Percentiles rank a stretch among this genome's conserved stretches.
phyloP scores from a whole-genome alignment of 2,329 filamentous ascomycete genomes.

The Davidsoniella virescens region DNA sequence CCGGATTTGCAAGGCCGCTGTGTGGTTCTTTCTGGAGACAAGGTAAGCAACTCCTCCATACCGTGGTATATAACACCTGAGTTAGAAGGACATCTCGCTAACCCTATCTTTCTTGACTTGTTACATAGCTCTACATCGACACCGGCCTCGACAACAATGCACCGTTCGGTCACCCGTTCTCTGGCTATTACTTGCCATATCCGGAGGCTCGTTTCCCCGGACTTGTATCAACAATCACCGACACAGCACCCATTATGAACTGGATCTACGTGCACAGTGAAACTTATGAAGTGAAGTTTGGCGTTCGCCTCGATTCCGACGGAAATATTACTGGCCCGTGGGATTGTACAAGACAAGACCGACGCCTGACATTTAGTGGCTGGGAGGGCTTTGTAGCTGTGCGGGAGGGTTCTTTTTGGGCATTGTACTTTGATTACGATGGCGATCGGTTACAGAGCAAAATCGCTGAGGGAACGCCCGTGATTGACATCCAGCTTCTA shows the following conservation, averaged over 20 bases:
- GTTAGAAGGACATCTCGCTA: background rate
- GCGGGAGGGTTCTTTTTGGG: conserved; percentile 28
- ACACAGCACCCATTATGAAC: conserved; percentile 33
- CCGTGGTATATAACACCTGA: too few species aligned
- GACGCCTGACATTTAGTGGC: conserved; percentile 30
- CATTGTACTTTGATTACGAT: conserved; percentile 31
- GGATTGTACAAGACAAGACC: conserved; percentile 36
- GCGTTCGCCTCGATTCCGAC: conserved; percentile 26
- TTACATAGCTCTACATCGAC: conserved; percentile 24
- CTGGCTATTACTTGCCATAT: conserved; percentile 41
- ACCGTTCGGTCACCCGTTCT: conserved; percentile 32
- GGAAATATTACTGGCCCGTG: conserved; percentile 30
- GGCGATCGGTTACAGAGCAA: conserved; percentile 29
- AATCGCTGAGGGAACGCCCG: conserved; percentile 29
- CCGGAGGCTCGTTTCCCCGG: conserved; percentile 32
- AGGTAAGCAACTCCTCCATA: conserved; percentile 17
- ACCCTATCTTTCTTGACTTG: background rate
- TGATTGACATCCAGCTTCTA: conserved; percentile 39
- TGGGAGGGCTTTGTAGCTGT: conserved; percentile 36
- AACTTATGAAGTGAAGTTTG: conserved; percentile 31
- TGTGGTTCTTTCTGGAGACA: conserved; percentile 29
- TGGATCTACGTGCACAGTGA: conserved; percentile 32
- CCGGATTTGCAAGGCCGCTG: conserved; percentile 27
- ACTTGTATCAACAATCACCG: conserved; percentile 31
- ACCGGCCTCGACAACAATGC: conserved; percentile 20